A percentile compares a stretch with the other conserved stretches of the same genome.
Conservation (phyloP, 345 rosid genomes). For the Eucalyptus marginata region DNA sequence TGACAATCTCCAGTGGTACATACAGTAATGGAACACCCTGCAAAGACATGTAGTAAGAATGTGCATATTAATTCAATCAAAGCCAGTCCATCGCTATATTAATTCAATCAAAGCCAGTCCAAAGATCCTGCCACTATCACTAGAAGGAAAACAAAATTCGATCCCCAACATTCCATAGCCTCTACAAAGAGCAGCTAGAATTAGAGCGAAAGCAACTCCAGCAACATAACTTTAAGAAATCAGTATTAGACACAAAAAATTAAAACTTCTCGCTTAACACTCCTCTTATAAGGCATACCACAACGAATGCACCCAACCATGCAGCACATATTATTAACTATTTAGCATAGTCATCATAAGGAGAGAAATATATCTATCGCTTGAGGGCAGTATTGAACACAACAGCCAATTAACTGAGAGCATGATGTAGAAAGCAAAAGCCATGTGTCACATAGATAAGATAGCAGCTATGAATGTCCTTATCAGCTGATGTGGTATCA, state of each 20-base stretch:
- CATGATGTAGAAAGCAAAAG: background rate
- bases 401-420: background rate
- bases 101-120: background rate
- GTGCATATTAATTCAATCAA: background rate
- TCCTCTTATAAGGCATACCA: background rate
- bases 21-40: constrained; percentile 85
- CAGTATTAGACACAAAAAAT: background rate
- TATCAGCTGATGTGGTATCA: constrained; percentile 10
- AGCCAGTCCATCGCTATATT: background rate
- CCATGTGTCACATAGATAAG: background rate
- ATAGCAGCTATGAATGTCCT: background rate
- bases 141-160: background rate
- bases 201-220: background rate
- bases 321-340: background rate
- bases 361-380: background rate
- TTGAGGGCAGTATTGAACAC: background rate
- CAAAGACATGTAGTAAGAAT: background rate
- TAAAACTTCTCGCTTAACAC: background rate
- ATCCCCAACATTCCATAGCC: background rate
- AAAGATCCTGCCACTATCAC: background rate
- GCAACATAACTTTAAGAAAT: background rate
- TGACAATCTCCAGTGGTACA: constrained; percentile 78
- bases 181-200: background rate
- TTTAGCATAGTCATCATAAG: background rate
- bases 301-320: background rate